Conservation (phyloP, 306 rosid genomes). For the Begonia fuchsioides region DNA sequence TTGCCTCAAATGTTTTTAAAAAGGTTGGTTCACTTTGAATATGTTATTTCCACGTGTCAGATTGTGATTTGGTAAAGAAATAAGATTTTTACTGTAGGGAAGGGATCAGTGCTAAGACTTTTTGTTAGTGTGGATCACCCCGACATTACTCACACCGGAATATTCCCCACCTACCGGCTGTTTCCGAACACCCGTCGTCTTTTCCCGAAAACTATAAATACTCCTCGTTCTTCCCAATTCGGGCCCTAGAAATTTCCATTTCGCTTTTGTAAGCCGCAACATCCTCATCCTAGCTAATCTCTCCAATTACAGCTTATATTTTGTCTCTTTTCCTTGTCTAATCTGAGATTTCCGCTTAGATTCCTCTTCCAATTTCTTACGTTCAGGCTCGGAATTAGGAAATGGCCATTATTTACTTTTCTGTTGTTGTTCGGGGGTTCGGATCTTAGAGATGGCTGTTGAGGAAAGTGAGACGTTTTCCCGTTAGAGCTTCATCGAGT, state of each 20-base stretch:
- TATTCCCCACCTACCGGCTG: slow-evolving; percentile 40
- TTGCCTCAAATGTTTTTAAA: too few relatives aligned
- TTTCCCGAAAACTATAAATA: slow-evolving; percentile 99
- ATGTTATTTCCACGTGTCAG: too few relatives aligned
- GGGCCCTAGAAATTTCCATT: slow-evolving; percentile 63
- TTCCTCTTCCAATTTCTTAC: not conserved
- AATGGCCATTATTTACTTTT: slow-evolving; percentile 5
- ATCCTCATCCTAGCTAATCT: slow-evolving; percentile 22
- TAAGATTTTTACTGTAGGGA: too few relatives aligned
- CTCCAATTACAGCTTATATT: slow-evolving; percentile 13
- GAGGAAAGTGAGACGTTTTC: slow-evolving; percentile 1
- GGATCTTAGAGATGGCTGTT: slow-evolving; percentile 8
- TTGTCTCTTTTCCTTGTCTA: slow-evolving; percentile 2
- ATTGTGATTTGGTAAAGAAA: too few relatives aligned
- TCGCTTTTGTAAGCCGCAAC: slow-evolving; percentile 57
- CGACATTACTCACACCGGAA: slow-evolving; percentile 48
- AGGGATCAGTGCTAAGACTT: slow-evolving; percentile 36
- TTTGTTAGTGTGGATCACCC: slow-evolving; percentile 6
- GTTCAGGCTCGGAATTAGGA: not conserved
- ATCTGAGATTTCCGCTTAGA: not conserved
- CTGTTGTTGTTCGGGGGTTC: slow-evolving; percentile 2
- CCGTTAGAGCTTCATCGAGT: not conserved
- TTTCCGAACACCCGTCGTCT: slow-evolving; percentile 22
- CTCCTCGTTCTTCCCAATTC: slow-evolving; percentile 30
- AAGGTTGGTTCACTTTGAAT: too few relatives aligned